These are phyloP conservation scores for Mimosa pudica DNA, from an alignment of 306 rosid genomes.

Conservation along the genomic window DNA sequence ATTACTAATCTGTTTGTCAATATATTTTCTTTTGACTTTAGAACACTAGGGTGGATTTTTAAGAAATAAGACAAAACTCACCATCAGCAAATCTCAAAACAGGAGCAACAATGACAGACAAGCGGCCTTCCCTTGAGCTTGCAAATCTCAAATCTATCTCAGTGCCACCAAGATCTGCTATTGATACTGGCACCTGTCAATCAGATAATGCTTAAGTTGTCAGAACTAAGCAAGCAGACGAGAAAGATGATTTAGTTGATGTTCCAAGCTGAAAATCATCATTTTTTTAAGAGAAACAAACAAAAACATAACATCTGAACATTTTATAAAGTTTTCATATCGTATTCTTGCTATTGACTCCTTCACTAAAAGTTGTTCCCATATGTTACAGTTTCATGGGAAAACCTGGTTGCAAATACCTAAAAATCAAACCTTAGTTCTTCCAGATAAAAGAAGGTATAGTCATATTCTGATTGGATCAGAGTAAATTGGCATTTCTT, in stretches of 20 bases:
- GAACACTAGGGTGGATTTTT: conserved; percentile 7
- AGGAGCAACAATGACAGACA: conserved; percentile 88
- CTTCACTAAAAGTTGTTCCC: background rate
- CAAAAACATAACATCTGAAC: background rate
- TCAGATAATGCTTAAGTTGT: conserved; percentile 27
- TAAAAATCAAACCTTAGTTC: background rate
- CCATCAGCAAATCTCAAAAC: conserved; percentile 87
- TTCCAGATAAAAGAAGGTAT: background rate
- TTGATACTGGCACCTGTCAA: conserved; percentile 90
- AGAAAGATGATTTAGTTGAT: background rate
- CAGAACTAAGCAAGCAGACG: conserved; percentile 1
- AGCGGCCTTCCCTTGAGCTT: conserved; percentile 81
- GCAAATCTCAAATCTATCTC: conserved; percentile 91
- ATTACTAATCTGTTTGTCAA: background rate
- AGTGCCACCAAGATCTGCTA: conserved; percentile 99
- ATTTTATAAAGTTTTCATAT: background rate
- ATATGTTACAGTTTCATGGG: background rate
- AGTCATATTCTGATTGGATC: conserved; percentile 11
- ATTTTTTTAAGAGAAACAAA: background rate
- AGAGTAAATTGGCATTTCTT: conserved; percentile 7
- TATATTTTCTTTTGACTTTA: conserved; percentile 16
- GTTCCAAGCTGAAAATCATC: background rate
- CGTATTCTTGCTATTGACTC: background rate
- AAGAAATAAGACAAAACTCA: conserved; percentile 37
- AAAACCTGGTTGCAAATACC: background rate